Percentiles rank a stretch among this genome's conserved stretches.
phyloP scores from a whole-genome alignment of 768 basidiomycete genomes.

The Boletus coccyginus region DNA sequence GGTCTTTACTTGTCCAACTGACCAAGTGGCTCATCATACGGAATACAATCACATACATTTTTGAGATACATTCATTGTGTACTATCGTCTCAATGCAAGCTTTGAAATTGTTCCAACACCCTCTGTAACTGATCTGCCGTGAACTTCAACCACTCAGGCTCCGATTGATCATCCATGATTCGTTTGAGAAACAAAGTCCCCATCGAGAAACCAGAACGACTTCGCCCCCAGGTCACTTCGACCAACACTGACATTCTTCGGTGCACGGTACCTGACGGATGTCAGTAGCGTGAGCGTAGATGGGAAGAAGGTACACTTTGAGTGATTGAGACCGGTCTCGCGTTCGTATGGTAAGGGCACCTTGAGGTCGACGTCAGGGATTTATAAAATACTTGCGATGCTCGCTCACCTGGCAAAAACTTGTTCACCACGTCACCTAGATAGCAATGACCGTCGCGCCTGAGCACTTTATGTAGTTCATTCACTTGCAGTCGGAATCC shows the following conservation, averaged over 20 bases:
- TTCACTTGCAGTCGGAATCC: constrained; percentile 52
- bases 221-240: constrained; percentile 54
- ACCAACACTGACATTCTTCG: constrained; percentile 54
- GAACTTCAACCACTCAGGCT: constrained; percentile 55
- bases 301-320: constrained; percentile 43
- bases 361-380: constrained; percentile 34
- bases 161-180: constrained; percentile 55
- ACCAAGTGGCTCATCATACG: not conserved
- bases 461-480: constrained; percentile 46
- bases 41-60: constrained; percentile 20
- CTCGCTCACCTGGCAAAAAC: constrained; percentile 58
- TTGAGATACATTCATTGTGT: constrained; percentile 11
- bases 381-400: not conserved
- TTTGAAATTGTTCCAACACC: not conserved
- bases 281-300: not conserved
- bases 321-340: constrained; percentile 57
- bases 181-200: constrained; percentile 63
- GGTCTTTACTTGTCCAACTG: constrained; percentile 1
- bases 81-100: not conserved
- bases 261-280: constrained; percentile 61
- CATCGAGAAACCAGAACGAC: constrained; percentile 82
- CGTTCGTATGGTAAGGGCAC: constrained; percentile 50
- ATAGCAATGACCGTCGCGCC: constrained; percentile 68
- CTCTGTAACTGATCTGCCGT: constrained; percentile 36
- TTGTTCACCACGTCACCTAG: constrained; percentile 77